Conservation (phyloP, 345 rosid genomes). For the Nasturtium officinale region DNA sequence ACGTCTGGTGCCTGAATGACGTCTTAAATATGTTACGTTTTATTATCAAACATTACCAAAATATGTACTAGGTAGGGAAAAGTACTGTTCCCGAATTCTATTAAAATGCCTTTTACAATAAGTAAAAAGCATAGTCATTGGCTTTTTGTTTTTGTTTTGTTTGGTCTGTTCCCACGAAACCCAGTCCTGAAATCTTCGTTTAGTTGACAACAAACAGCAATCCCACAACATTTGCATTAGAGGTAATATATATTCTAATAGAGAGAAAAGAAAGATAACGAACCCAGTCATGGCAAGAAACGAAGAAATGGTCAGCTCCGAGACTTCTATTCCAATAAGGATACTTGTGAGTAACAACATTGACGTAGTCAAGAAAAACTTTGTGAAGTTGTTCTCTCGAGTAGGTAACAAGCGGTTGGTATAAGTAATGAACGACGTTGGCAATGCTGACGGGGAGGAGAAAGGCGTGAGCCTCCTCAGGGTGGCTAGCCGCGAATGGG, state of each 20-base stretch:
- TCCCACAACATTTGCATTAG: not conserved
- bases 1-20: slow-evolving; percentile 51
- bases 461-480: slow-evolving; percentile 53
- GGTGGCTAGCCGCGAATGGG: slow-evolving; percentile 47
- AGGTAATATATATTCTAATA: no score
- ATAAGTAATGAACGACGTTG: slow-evolving; percentile 44
- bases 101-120: no score
- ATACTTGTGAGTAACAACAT: slow-evolving; percentile 46
- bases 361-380: slow-evolving; percentile 46
- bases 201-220: no score
- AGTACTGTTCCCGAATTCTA: no score
- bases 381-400: slow-evolving; percentile 41
- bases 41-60: not conserved
- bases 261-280: not conserved
- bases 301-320: slow-evolving; percentile 61
- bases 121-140: no score
- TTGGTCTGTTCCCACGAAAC: no score
- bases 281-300: slow-evolving; percentile 72
- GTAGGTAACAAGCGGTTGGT: slow-evolving; percentile 43
- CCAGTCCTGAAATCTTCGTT: no score
- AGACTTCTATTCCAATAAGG: slow-evolving; percentile 57
- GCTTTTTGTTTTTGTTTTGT: no score
- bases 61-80: no score
- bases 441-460: slow-evolving; percentile 55
- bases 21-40: not conserved